Percentiles rank a stretch among this genome's conserved stretches.
Conservation (phyloP, 257 asterid genomes). For the Solanum arcanum region DNA sequence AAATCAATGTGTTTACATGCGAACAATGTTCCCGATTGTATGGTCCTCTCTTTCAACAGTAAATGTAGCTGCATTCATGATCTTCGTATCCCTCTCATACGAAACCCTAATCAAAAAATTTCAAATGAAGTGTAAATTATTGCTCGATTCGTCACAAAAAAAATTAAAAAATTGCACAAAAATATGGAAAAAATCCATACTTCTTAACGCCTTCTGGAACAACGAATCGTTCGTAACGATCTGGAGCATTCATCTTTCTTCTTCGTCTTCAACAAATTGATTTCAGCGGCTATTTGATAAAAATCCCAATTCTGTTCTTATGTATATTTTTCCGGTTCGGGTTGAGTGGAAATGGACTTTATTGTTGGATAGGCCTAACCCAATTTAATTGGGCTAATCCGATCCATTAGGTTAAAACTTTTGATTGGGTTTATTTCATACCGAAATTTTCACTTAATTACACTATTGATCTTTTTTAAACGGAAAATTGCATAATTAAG, state of each 20-base stretch:
- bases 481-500: too few relatives aligned
- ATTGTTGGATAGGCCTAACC: not conserved
- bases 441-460: too few relatives aligned
- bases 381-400: not conserved
- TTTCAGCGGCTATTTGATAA: not conserved
- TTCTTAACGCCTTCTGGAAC: slow-evolving; percentile 88
- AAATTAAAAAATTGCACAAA: not conserved
- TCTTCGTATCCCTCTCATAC: slow-evolving; percentile 90
- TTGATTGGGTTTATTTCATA: not conserved
- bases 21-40: slow-evolving; percentile 84
- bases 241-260: slow-evolving; percentile 32
- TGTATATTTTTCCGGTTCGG: not conserved
- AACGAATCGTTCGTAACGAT: slow-evolving; percentile 90
- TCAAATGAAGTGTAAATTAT: not conserved
- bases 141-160: not conserved
- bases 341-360: not conserved
- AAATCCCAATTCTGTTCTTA: not conserved
- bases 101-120: slow-evolving; percentile 45
- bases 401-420: not conserved
- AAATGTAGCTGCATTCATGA: slow-evolving; percentile 85
- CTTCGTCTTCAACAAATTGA: not conserved
- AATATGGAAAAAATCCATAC: slow-evolving; percentile 2
- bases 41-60: slow-evolving; percentile 94
- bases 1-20: slow-evolving; percentile 35
- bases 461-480: too few relatives aligned